A percentile compares a stretch with the other conserved stretches of the same genome.
These are phyloP conservation scores for Erythrobasidium hasegawianum DNA, from an alignment of 1,284 basidiomycete genomes.

Conservation along the genomic window DNA sequence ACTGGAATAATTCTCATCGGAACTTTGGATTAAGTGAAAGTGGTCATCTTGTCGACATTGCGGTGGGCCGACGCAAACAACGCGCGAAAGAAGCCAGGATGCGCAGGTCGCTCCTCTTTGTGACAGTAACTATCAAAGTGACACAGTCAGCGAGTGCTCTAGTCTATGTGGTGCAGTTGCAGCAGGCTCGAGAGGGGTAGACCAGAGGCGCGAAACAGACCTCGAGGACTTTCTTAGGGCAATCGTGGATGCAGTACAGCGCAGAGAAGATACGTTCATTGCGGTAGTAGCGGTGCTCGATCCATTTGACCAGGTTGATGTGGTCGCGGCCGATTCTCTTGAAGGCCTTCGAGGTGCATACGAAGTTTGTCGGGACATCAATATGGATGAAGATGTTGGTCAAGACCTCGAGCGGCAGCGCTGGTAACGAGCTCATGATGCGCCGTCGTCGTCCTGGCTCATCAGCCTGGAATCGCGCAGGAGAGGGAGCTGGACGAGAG, in stretches of 20 bases:
- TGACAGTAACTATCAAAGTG: neutral
- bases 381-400: slow-evolving; percentile 10
- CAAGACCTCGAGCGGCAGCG: slow-evolving; percentile 19
- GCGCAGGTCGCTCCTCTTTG: neutral
- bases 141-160: too few relatives aligned
- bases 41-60: too few relatives aligned
- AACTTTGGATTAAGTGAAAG: too few relatives aligned
- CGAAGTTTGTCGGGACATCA: slow-evolving; percentile 11
- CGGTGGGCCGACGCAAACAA: too few relatives aligned
- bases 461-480: neutral
- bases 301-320: neutral
- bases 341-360: slow-evolving; percentile 1
- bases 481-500: neutral
- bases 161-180: too few relatives aligned
- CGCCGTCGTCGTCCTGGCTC: neutral
- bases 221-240: neutral
- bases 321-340: neutral
- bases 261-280: slow-evolving; percentile 5
- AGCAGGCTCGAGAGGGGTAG: too few relatives aligned
- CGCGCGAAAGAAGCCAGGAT: too few relatives aligned
- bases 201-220: neutral
- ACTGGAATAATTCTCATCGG: too few relatives aligned
- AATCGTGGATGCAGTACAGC: neutral
- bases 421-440: neutral
- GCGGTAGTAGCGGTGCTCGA: slow-evolving; percentile 5